Base-by-base conservation (phyloP, 148 eudicot species). In the Chenopodium quinoa region DNA sequence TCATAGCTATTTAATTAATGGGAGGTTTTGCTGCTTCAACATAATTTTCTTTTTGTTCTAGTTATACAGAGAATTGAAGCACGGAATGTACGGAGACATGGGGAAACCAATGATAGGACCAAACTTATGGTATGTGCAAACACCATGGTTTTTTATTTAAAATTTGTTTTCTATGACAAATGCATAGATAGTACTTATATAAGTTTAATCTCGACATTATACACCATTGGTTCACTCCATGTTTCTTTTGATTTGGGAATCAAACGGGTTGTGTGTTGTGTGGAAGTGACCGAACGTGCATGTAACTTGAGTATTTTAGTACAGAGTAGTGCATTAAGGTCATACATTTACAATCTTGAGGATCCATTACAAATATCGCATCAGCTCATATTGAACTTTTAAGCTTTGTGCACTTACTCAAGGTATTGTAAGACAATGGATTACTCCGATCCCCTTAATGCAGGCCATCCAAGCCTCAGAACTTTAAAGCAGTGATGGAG, bases 391-490 rank as follows among this genome's bases (percentile, higher is more conserved):
- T 25, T 68, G 0, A 31, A 68, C 7, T 68, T 68, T 1, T 67
- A 65, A 44, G 27, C 29, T 34, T 31, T 6, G 56, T 13, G 25
- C 27, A 22, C 60, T 32, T 47, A 71, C 37, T 29, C 47, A 11
- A 10, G 32, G n/a, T 78, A 25, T 22, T 46, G 25, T 77, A 22
- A 82, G 13, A 14, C 12, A 69, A 14, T 19, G 6, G 27, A 56
- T 67, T 56, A 66, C 12, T 32, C 27, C 27, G 27, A 27, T 27
- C 75, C 75, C 83, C 52, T 79, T 80, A 67, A 16, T 87, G 83
- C 90, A 96, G 99, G 99, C 99, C 99, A 71, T 82, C 80, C 65
- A 78, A 86, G 82, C 99, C 97, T 84, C 85, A 87, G 58, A 89
- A 86, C 80, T 87, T 91, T 70, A 89, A 91, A 85, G 74, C 79